phyloP scores from a whole-genome alignment of 306 rosid species.

The Lablab purpureus region DNA sequence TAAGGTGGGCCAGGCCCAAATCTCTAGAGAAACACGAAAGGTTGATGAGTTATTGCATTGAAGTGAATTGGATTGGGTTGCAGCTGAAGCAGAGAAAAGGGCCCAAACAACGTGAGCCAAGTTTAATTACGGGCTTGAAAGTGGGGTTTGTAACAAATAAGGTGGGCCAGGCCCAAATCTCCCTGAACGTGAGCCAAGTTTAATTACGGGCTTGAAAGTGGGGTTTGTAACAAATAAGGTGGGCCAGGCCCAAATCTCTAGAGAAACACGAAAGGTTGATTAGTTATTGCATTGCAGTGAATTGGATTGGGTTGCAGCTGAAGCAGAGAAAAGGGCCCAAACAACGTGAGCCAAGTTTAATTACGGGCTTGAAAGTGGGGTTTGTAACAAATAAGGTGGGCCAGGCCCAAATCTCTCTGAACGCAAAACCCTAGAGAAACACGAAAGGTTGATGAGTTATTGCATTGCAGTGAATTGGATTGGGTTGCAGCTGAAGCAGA shows the following conservation, averaged over 20 bases:
- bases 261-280: neutral
- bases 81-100: too few species aligned
- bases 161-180: too few species aligned
- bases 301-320: neutral
- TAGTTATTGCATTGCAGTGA: neutral
- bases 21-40: too few species aligned
- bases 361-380: neutral
- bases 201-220: too few species aligned
- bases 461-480: slow-evolving; percentile 7
- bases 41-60: too few species aligned
- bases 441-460: neutral
- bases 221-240: too few species aligned
- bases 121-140: too few species aligned
- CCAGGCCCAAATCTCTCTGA: neutral
- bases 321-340: neutral
- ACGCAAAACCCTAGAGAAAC: slow-evolving; percentile 13
- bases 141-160: too few species aligned
- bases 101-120: too few species aligned
- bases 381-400: neutral
- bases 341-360: neutral
- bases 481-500: neutral
- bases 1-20: too few species aligned
- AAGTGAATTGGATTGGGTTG: too few species aligned
- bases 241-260: slow-evolving; percentile 29
- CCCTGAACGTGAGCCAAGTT: too few species aligned